Conservation (phyloP, 441 rosid genomes). For the Euphorbia schlechtendalii region DNA sequence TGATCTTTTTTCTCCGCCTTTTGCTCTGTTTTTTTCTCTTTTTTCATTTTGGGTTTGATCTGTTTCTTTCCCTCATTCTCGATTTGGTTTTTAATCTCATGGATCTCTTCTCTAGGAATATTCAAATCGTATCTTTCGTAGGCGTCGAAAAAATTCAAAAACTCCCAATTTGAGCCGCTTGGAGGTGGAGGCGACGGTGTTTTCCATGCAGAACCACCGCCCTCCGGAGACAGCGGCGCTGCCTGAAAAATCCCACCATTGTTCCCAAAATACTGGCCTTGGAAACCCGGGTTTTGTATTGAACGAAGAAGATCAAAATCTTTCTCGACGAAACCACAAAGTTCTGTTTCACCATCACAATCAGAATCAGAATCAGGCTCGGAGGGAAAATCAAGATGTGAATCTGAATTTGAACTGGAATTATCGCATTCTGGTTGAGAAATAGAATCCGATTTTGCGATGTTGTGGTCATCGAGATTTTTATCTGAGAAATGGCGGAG, state of each 20-base stretch:
- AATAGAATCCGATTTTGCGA: conserved; percentile 7
- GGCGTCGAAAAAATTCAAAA: conserved; percentile 52
- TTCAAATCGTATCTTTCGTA: conserved; percentile 51
- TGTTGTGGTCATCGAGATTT: conserved; percentile 1
- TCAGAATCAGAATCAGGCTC: conserved; percentile 50
- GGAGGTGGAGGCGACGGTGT: conserved; percentile 81
- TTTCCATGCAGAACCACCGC: conserved; percentile 50
- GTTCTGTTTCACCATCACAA: too few relatives aligned
- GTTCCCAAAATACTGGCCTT: conserved; percentile 11
- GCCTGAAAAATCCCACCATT: conserved; percentile 11
- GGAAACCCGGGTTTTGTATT: conserved; percentile 31
- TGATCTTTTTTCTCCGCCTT: conserved; percentile 33
- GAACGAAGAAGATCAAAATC: conserved; percentile 28
- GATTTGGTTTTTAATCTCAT: conserved; percentile 60
- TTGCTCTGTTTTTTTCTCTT: conserved; percentile 30
- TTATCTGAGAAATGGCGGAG: conserved; percentile 46
- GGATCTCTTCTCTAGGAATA: conserved; percentile 56
- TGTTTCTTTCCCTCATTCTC: conserved; percentile 20
- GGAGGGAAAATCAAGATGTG: conserved; percentile 42
- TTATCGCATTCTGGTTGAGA: conserved; percentile 4
- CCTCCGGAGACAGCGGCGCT: conserved; percentile 25
- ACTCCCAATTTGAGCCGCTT: conserved; percentile 60
- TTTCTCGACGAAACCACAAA: conserved; percentile 20
- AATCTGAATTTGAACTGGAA: conserved; percentile 35
- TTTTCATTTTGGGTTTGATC: conserved; percentile 21